Base-by-base conservation (phyloP, 345 rosid species). In the Dipteronia sinensis region DNA sequence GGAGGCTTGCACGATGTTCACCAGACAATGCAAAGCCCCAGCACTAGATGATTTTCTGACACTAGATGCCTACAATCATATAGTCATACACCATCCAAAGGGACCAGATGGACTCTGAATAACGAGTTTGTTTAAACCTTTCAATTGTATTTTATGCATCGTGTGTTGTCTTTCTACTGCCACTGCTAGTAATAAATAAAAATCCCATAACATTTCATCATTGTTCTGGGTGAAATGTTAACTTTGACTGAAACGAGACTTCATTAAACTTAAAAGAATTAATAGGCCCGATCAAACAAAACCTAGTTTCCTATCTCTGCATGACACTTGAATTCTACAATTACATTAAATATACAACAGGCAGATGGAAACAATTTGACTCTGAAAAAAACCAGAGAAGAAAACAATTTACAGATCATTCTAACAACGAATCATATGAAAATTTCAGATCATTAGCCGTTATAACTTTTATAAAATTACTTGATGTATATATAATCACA, bases 41-140 rank as follows among this genome's bases (percentile, higher is more conserved):
- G 78, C 78, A 38, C 80, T 94, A 27, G 99, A 94, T 72, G 98
- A 96, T 80, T 96, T 94, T 71, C 92, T 94, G n/a, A 96, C 94
- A 15, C 90, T 91, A 8, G 90, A 87, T 75, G 95, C 90, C 4
- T 92, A 94, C 27, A 87, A 92, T 81, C 80, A 82, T 73, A 91
- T 92, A 71, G 98, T 88, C 25, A 42, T 86, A 17, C 91, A 89
- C 74, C 73, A 89, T 67, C 98, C 98, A 2, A 77, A 65, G 82
- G 85, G 69, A 34, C 31, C 73, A 25, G 84, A 98, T 62, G 88
- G 75, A 84, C 94, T 92, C 69, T 93, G 83, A 91, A 51, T 20
- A 53, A 71, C 20, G 58, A 67, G 70, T 38, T 20, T 34, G 38
- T 34, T 47, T 42, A 42, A 42, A 40, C 44, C 69, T 11, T 17